These are phyloP conservation scores for Eutrema japonicum DNA, from an alignment of 345 rosid genomes.

Conservation along the genomic window DNA sequence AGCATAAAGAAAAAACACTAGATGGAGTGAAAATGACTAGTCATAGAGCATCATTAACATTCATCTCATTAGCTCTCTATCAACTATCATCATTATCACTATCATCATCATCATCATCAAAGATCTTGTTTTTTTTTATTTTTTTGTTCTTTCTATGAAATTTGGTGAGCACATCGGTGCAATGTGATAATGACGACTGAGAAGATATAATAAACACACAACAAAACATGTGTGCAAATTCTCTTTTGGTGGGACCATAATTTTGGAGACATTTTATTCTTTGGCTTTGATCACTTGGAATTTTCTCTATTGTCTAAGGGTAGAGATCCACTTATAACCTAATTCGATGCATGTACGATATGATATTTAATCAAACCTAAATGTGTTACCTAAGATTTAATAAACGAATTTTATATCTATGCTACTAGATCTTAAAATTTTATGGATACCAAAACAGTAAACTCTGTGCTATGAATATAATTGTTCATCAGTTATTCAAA, in stretches of 20 bases:
- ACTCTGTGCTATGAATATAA: background rate
- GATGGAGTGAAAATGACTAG: conserved; percentile 36
- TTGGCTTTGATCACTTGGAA: conserved; percentile 28
- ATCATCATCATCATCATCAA: background rate
- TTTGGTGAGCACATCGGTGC: conserved; percentile 30
- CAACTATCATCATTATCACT: conserved; percentile 12
- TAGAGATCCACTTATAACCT: conserved; percentile 7
- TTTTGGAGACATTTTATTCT: conserved; percentile 19
- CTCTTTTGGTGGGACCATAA: conserved; percentile 25
- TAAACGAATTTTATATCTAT: background rate
- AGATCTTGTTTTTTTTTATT: background rate
- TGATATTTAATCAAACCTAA: background rate
- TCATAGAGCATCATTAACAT: conserved; percentile 22
- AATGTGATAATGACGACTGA: conserved; percentile 36
- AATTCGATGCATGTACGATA: background rate
- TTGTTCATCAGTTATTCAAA: background rate
- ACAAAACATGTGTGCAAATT: conserved; percentile 30
- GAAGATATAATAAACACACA: conserved; percentile 27
- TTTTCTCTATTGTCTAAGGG: background rate
- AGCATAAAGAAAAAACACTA: background rate
- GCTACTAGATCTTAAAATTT: background rate
- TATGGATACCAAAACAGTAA: background rate
- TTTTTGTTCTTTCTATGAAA: background rate
- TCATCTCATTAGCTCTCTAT: conserved; percentile 19
- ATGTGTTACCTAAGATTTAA: background rate